Percentiles rank a stretch among this genome's conserved stretches.
Evolutionary conservation across 1,284 basidiomycete species (phyloP).

Genomic region (Rugosomyces carneus): DNA sequence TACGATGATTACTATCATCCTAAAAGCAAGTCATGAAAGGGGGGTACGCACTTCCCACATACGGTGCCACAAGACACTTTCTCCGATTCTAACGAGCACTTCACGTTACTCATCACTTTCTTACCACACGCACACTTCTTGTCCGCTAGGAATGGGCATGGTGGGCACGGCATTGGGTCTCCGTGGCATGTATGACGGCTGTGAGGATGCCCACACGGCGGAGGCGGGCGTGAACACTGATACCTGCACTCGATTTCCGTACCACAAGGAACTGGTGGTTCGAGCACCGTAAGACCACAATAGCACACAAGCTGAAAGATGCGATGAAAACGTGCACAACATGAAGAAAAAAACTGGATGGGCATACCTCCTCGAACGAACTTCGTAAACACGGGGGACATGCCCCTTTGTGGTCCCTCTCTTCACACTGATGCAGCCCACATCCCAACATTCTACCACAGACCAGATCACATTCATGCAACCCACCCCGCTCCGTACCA

Average conservation of each 20-base stretch:
- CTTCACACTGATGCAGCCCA: slow-evolving; percentile 72
- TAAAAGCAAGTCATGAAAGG: not conserved
- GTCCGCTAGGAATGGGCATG: slow-evolving; percentile 73
- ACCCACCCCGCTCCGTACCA: slow-evolving; percentile 47
- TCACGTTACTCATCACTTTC: slow-evolving; percentile 61
- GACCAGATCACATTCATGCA: slow-evolving; percentile 76
- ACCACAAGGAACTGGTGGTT: slow-evolving; percentile 63
- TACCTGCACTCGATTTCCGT: slow-evolving; percentile 72
- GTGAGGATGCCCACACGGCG: slow-evolving; percentile 76
- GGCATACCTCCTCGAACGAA: slow-evolving; percentile 78
- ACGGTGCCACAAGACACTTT: slow-evolving; percentile 77
- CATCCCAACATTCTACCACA: slow-evolving; percentile 72
- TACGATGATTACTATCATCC: not conserved
- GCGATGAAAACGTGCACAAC: slow-evolving; percentile 11
- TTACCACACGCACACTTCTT: slow-evolving; percentile 88
- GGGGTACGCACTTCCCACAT: slow-evolving; percentile 62
- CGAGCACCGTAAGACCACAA: slow-evolving; percentile 60
- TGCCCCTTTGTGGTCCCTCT: slow-evolving; percentile 73
- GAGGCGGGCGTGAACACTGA: slow-evolving; percentile 69
- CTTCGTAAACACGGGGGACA: slow-evolving; percentile 82
- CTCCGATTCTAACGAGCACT: slow-evolving; percentile 69
- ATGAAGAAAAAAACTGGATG: not conserved
- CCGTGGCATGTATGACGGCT: slow-evolving; percentile 78
- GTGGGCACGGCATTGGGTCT: slow-evolving; percentile 56
- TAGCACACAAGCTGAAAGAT: slow-evolving; percentile 69